These are phyloP conservation scores for Venturia nashicola DNA, from an alignment of 2,329 filamentous ascomycete genomes.

Conservation along the genomic window DNA sequence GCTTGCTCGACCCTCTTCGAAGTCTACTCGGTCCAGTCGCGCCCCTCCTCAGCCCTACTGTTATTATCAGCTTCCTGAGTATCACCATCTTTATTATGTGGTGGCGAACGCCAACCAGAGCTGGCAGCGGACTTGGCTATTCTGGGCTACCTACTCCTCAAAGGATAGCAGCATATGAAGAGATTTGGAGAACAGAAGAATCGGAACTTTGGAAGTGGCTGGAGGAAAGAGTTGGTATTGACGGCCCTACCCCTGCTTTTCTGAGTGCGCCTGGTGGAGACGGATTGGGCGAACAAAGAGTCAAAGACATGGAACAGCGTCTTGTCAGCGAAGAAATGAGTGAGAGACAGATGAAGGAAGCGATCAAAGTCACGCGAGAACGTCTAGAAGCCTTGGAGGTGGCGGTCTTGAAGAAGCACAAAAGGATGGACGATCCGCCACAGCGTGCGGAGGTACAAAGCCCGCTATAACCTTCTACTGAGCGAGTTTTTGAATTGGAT, in stretches of 20 bases:
- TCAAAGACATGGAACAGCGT: constrained; percentile 39
- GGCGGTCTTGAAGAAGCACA: constrained; percentile 47
- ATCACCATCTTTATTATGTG: constrained; percentile 63
- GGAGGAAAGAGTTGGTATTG: constrained; percentile 62
- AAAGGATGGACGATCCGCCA: neutral
- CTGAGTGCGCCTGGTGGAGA: constrained; percentile 17
- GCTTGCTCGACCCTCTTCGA: constrained; percentile 64
- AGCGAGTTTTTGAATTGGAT: neutral
- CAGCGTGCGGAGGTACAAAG: neutral
- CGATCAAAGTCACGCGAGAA: constrained; percentile 78
- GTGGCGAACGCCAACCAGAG: constrained; percentile 38
- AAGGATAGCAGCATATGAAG: constrained; percentile 73
- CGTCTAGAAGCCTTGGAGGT: constrained; percentile 65
- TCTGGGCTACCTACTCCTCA: constrained; percentile 35
- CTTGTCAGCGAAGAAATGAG: constrained; percentile 53
- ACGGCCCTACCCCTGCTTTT: constrained; percentile 43
- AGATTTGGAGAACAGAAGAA: constrained; percentile 83
- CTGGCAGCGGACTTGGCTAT: constrained; percentile 21
- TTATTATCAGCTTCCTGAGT: constrained; percentile 63
- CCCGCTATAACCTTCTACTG: neutral
- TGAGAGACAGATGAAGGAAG: constrained; percentile 62
- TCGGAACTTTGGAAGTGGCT: constrained; percentile 88
- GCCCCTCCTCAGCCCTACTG: constrained; percentile 59
- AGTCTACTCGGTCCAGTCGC: constrained; percentile 4
- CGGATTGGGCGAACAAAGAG: constrained; percentile 32